Conservation (phyloP, 1,139 yeast species). For the Chernovozyma sophiae-reginae region DNA sequence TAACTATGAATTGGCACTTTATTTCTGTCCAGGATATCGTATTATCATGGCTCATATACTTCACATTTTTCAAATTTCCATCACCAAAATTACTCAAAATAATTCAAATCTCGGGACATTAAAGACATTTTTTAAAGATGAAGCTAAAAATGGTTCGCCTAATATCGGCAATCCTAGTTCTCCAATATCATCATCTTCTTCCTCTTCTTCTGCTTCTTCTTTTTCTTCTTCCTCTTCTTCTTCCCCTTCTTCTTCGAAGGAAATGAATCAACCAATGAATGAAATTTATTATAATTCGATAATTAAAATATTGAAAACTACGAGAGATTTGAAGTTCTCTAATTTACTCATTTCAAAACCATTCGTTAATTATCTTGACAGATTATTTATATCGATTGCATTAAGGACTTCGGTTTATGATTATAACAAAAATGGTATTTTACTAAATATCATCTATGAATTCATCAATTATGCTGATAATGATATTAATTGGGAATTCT, state of each 20-base stretch:
- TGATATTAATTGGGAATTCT: conserved; percentile 66
- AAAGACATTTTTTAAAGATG: conserved; percentile 5
- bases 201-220: not conserved
- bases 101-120: conserved; percentile 8
- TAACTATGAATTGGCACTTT: conserved; percentile 8
- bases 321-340: conserved; percentile 42
- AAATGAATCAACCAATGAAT: conserved; percentile 10
- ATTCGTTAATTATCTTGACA: conserved; percentile 26
- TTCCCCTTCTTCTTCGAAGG: not conserved
- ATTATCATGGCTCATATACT: conserved; percentile 35
- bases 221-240: too few relatives aligned
- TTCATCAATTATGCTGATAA: conserved; percentile 38
- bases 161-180: not conserved
- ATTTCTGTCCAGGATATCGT: conserved; percentile 32
- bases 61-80: conserved; percentile 34
- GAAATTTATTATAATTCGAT: conserved; percentile 36
- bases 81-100: conserved; percentile 27
- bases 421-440: conserved; percentile 37
- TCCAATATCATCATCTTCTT: not conserved
- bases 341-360: conserved; percentile 11
- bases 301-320: conserved; percentile 39
- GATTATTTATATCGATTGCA: conserved; percentile 34
- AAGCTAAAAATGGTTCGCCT: not conserved
- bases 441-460: conserved; percentile 44
- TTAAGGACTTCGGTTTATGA: conserved; percentile 43